Conservation (phyloP, 306 rosid species). For the Abrus precatorius region DNA sequence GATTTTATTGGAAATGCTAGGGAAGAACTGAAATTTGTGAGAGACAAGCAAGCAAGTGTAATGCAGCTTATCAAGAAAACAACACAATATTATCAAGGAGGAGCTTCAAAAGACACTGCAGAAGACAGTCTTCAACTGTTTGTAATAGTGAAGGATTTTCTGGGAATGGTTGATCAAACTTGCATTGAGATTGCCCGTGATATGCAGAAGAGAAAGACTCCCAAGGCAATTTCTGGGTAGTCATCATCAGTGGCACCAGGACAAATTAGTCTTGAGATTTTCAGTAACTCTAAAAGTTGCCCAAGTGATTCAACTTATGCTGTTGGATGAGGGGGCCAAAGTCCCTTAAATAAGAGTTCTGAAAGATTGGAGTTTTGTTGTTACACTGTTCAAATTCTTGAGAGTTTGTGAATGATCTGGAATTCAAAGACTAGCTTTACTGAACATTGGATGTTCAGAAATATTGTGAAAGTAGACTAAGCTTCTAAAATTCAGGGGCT, state of each 20-base stretch:
- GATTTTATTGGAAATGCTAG: constrained; percentile 63
- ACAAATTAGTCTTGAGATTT: constrained; percentile 49
- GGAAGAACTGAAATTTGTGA: constrained; percentile 58
- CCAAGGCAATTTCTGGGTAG: constrained; percentile 44
- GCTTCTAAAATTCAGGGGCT: constrained; percentile 11
- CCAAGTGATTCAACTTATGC: constrained; percentile 55
- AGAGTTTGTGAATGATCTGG: background rate
- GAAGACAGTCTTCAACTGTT: constrained; percentile 69
- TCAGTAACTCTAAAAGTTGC: constrained; percentile 49
- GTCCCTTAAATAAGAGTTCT: background rate
- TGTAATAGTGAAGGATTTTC: constrained; percentile 76
- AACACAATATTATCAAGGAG: constrained; percentile 72
- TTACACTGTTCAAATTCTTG: background rate
- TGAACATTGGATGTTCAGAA: constrained; percentile 16
- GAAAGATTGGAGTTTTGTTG: constrained; percentile 35
- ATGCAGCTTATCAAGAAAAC: constrained; percentile 67
- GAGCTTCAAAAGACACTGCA: constrained; percentile 62
- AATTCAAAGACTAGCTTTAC: constrained; percentile 6
- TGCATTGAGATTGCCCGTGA: constrained; percentile 73
- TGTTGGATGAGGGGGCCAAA: background rate
- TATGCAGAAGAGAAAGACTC: constrained; percentile 61
- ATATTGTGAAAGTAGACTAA: background rate
- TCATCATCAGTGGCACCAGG: constrained; percentile 32
- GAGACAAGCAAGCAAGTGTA: constrained; percentile 60
- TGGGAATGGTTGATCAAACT: constrained; percentile 79